Percentiles rank a stretch among this genome's conserved stretches.
phyloP scores from a whole-genome alignment of 176 grass and related monocot genomes.

The Musa acuminata region DNA sequence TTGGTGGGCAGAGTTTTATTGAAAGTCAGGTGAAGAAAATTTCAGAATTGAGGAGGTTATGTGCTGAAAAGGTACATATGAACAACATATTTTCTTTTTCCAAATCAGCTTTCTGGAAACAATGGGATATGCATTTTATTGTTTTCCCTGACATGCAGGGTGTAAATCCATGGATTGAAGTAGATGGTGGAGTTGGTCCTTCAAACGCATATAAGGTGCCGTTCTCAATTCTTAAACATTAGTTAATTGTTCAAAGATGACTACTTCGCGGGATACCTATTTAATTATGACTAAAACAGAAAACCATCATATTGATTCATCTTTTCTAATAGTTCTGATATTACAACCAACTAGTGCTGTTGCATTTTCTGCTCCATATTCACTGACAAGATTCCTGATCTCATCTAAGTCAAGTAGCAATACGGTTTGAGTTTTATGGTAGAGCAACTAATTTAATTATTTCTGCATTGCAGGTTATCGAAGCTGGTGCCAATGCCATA shows the following conservation, averaged over 20 bases:
- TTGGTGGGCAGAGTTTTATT: constrained; percentile 99
- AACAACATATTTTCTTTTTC: constrained; percentile 4
- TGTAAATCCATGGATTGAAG: constrained; percentile 97
- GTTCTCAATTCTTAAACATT: background rate
- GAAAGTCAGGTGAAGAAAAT: constrained; percentile 99
- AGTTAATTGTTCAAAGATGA: background rate
- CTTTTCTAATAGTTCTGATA: background rate
- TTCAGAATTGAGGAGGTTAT: constrained; percentile 88
- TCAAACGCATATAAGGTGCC: constrained; percentile 85
- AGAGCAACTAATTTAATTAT: constrained; percentile 13
- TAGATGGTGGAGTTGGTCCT: constrained; percentile 91
- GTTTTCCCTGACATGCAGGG: constrained; percentile 37
- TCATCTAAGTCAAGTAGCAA: background rate
- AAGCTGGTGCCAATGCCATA: constrained; percentile 92
- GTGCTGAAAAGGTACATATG: constrained; percentile 73
- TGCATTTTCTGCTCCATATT: too few relatives aligned
- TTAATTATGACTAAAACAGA: background rate
- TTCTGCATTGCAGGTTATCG: constrained; percentile 58
- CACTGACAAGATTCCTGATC: too few relatives aligned
- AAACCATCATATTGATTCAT: background rate
- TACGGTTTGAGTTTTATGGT: background rate
- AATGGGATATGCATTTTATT: background rate
- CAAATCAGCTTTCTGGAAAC: background rate
- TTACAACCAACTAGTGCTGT: too few relatives aligned
- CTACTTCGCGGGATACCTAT: background rate